A percentile compares a stretch with the other conserved stretches of the same genome.
phyloP scores from a whole-genome alignment of 2,329 filamentous ascomycete genomes.

The Mariannaea elegans region DNA sequence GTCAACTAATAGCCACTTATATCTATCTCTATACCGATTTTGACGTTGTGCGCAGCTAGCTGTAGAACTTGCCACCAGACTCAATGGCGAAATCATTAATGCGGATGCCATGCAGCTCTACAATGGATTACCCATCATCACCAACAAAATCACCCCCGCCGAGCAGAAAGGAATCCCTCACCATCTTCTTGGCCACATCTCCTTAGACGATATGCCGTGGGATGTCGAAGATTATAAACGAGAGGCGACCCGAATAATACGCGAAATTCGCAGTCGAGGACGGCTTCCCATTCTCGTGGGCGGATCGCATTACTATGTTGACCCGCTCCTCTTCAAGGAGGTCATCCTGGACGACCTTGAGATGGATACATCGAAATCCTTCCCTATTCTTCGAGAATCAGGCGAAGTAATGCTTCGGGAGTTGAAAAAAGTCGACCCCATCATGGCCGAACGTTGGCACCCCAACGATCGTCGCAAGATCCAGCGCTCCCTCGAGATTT shows the following conservation, averaged over 20 bases:
- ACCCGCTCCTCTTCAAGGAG: constrained; percentile 81
- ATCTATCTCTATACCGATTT: constrained; percentile 11
- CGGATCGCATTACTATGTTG: constrained; percentile 95
- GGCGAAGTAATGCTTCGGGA: constrained; percentile 77
- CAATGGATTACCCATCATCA: constrained; percentile 88
- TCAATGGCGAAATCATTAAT: constrained; percentile 95
- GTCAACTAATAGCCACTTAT: constrained; percentile 24
- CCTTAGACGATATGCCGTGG: constrained; percentile 82
- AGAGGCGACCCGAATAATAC: constrained; percentile 74
- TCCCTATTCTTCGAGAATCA: constrained; percentile 76
- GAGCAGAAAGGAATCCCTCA: constrained; percentile 86
- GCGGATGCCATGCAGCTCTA: constrained; percentile 99
- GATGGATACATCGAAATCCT: constrained; percentile 51
- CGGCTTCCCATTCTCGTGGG: constrained; percentile 91
- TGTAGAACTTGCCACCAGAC: constrained; percentile 82
- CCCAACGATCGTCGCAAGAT: constrained; percentile 94
- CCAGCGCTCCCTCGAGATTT: constrained; percentile 88
- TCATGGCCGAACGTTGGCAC: constrained; percentile 93
- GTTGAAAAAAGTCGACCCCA: constrained; percentile 82
- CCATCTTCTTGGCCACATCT: constrained; percentile 84
- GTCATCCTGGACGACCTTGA: constrained; percentile 61
- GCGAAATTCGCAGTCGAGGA: constrained; percentile 80
- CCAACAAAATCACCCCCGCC: constrained; percentile 83
- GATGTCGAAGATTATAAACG: constrained; percentile 79
- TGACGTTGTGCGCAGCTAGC: constrained; percentile 71